Evolutionary conservation across 805 yeast genomes (phyloP), one percentile per base, ranked within the genome.

Genomic region (Ogataea parapolymorpha): DNA sequence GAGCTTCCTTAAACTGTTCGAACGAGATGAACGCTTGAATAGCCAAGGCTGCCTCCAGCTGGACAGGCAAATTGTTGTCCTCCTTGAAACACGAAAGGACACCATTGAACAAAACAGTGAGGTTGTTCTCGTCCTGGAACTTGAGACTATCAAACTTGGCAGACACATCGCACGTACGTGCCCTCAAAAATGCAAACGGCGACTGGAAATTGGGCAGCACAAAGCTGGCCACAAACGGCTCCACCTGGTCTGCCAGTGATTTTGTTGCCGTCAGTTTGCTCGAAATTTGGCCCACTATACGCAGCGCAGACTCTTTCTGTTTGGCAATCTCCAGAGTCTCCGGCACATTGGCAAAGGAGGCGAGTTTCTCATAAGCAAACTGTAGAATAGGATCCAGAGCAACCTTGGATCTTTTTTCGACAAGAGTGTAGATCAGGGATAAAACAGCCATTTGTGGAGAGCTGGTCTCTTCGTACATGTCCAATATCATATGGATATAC

Each of bases 391-490:
- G 75, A 35, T 74, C 77, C 42, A 87, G 63, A 1, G 87, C 75
- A 6, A 74, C 52, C 46, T 75, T 74, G 41, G 78, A 74, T 44
- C 90, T 73, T 56, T 84, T 84, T 31, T 77, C 75, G 2, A 83
- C 84, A n/a, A 88, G 61, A 1, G 89, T 81, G 22, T 76, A 75
- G 46, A 93, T 65, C 43, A 93, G 72, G 8, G 81, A 76, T 39
- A 84, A 68, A 2, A 96, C 91, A 2, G 95, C 95, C 33, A 77
- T 68, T 58, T 88, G 95, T 6, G 95, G 85, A 2, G 88, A 72
- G 45, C 63, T 69, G 28, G 67, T 55, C 29, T 72, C 79, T 39
- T 84, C 93, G 51, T 82, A 61, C 31, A 79, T 65, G 59, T 82
- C 88, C 53, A 88, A 71, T 32, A 79, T 78, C 51, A 82, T 72